phyloP scores from a whole-genome alignment of 306 rosid genomes.

The Canavalia gladiata region DNA sequence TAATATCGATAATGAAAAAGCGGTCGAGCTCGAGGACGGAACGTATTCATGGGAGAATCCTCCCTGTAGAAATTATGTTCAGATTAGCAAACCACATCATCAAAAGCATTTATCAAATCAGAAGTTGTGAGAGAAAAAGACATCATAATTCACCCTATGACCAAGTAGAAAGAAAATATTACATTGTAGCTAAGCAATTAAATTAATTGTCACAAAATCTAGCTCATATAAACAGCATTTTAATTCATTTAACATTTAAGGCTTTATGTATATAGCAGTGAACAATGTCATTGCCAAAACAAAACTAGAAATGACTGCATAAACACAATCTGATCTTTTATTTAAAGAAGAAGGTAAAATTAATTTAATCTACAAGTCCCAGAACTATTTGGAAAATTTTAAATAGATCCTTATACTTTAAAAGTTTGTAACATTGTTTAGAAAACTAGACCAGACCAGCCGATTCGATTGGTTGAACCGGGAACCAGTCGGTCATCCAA shows the following conservation, averaged over 20 bases:
- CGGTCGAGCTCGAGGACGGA: conserved; percentile 83
- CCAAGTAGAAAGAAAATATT: neutral
- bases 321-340: neutral
- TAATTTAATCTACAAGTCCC: too few species aligned
- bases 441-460: too few species aligned
- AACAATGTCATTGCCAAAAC: conserved; percentile 32
- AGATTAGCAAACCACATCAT: conserved; percentile 25
- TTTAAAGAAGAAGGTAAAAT: neutral
- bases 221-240: conserved; percentile 11
- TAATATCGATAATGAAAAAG: conserved; percentile 92
- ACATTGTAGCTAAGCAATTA: conserved; percentile 16
- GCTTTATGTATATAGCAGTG: neutral
- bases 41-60: conserved; percentile 79
- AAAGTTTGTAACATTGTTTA: too few species aligned
- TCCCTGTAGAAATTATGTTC: conserved; percentile 64
- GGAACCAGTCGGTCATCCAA: too few species aligned
- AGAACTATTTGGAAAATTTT: too few species aligned
- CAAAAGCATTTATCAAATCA: conserved; percentile 16
- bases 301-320: conserved; percentile 16
- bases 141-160: neutral
- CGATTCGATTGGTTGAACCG: too few species aligned
- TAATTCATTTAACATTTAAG: conserved; percentile 27
- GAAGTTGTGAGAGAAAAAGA: neutral
- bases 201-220: conserved; percentile 13
- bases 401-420: too few species aligned